phyloP scores from a whole-genome alignment of 352 stramenopile species.

The Phytophthora parvispora region DNA sequence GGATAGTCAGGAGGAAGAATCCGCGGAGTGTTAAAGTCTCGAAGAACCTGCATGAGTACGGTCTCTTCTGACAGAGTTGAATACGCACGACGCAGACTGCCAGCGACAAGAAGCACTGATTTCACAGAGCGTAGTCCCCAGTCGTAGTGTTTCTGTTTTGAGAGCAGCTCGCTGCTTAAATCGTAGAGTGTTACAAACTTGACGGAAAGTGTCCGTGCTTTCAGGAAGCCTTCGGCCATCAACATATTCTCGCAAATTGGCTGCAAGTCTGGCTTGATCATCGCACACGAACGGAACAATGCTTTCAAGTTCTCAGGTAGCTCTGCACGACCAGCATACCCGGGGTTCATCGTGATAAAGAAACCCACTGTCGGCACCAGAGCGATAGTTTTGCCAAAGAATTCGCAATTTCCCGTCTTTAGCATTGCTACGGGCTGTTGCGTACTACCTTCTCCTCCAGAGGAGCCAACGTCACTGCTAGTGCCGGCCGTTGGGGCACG shows the following conservation, averaged over 20 bases:
- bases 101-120: conserved; percentile 96
- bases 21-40: conserved; percentile 97
- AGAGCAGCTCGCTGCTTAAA: conserved; percentile 88
- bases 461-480: conserved; percentile 13
- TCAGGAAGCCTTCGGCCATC: conserved; percentile 95
- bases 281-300: conserved; percentile 93
- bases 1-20: conserved; percentile 94
- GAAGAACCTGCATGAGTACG: conserved; percentile 96
- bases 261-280: conserved; percentile 93
- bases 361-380: conserved; percentile 90
- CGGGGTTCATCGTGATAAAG: conserved; percentile 97
- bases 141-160: conserved; percentile 94
- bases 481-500: conserved; percentile 7
- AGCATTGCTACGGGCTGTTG: conserved; percentile 50
- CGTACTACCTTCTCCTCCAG: conserved; percentile 23
- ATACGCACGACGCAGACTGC: conserved; percentile 92
- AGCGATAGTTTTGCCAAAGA: conserved; percentile 91
- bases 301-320: conserved; percentile 95
- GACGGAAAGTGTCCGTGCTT: conserved; percentile 79
- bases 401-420: conserved; percentile 81
- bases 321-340: conserved; percentile 93
- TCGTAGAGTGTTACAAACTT: conserved; percentile 95
- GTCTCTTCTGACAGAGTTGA: conserved; percentile 86
- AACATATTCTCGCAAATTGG: conserved; percentile 97
- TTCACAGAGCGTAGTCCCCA: conserved; percentile 97